Evolutionary conservation across 208 protist genomes (phyloP), one percentile per base, ranked within the genome.

Genomic region (Jaenimonas drosophilae): DNA sequence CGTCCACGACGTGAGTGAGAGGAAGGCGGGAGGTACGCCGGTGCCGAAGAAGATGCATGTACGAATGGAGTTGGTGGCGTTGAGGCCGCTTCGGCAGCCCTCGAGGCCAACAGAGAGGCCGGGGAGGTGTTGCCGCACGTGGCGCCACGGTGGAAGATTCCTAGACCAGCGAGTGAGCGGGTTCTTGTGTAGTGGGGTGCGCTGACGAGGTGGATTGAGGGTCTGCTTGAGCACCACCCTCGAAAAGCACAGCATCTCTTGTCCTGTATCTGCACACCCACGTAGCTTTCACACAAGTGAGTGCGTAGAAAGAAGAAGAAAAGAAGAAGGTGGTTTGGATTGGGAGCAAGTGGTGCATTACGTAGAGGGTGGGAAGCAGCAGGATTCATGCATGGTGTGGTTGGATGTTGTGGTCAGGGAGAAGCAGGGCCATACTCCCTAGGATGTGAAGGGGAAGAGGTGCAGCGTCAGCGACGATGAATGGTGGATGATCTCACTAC

Each of bases 61-160:
- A 14, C 87, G 75, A 20, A 94, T 78, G 9, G 77, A 61, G 49
- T 88, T 88, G 17, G 79, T 83, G 3, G 82, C 82, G 51, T 94
- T 94, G 60, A 94, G 91, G 3, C 80, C 87, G 33, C 64, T 72
- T 27, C 68, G 49, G 30, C 87, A 89, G 4, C 87, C 87, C 26
- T 91, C 79, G 4, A 93, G 44, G 5, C 85, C 85, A 11, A 93
- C 80, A 3, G 1, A 30, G 6, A 59, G 17, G n/a, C 43, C 9
- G n/a, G 59, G 24, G 23, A 83, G 54, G 4, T 27, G 37, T 1
- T 16, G 28, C 9, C 31, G 16, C 3, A 71, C 23, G 0, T 64
- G 42, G 7, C 37, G 47, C 62, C 76, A 80, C 32, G 33, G 30
- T 0, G 52, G 59, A 4, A 93, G 41, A 2, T 28, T 20, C 16